Base-by-base conservation (phyloP, 2,329 filamentous ascomycete genomes). In the Epichloe festucae region DNA sequence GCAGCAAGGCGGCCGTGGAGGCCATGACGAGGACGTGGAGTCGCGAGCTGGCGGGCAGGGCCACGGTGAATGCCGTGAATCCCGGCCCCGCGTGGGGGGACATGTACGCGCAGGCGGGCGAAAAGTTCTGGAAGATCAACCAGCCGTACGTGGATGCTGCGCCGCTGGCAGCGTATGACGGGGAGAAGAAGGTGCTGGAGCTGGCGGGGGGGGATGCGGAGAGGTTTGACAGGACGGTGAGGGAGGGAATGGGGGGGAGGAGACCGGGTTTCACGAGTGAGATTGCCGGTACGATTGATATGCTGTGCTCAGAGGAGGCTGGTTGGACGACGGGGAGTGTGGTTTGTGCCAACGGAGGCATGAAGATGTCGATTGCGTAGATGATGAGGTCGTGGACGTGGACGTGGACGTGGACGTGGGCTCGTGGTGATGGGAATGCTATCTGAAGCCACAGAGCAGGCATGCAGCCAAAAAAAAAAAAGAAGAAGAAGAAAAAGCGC, bases 321-420 rank as follows among this genome's bases (percentile, higher is more conserved):
- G 77, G 73, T 2, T 87, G 83, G 82, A 82, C 79, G 53, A 87
- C 84, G 1, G 84, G 84, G 4, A 83, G 78, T 60, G 77, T 86
- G 35, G 73, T 87, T n/a, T 85, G 80, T 65, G 82, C 82, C 14
- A 87, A 87, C 59, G 84, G 84, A 3, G 69, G 70, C 10, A 69
- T 69, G 65, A 67, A 63, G 58, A 69, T 69, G 65, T 64, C 62
- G 19, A 65, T 65, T 54, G 64, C 65, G 14, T 67, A 48, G 40
- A 35, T 34, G 27, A 31, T 10, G 27, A 8, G 27, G 3, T 4
- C 27, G 27, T 10, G 27, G 8, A 4, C 27, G 27, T 8, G 23
- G 23, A 6, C 23, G 23, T 6, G 23, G 23, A 23, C 6, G 6
- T 7, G 23, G 23, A 7, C 23, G 5, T 23, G 23, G 5, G 5